These are phyloP conservation scores for Pleurotus djamor DNA, from an alignment of 768 basidiomycete genomes.

Conservation along the genomic window DNA sequence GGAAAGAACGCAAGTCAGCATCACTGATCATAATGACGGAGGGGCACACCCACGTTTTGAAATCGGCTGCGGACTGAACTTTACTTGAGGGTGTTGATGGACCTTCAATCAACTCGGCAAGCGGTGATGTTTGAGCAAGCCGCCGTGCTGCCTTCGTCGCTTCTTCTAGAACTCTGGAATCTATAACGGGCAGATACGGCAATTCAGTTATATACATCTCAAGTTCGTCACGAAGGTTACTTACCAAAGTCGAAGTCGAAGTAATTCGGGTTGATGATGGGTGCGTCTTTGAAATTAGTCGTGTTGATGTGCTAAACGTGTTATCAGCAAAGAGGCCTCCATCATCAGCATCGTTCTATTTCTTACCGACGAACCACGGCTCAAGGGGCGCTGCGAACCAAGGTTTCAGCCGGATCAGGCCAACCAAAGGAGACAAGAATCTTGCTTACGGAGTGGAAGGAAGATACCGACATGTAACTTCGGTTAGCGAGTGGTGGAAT, in stretches of 20 bases:
- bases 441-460: not conserved
- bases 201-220: not conserved
- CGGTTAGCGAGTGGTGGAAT: not conserved
- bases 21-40: not conserved
- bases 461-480: not conserved
- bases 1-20: not conserved
- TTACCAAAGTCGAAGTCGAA: conserved; percentile 19
- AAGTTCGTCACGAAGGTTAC: not conserved
- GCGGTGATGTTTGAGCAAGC: not conserved
- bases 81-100: not conserved
- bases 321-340: conserved; percentile 26
- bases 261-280: conserved; percentile 45
- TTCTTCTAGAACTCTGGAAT: not conserved
- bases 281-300: conserved; percentile 34
- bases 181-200: not conserved
- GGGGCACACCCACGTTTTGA: not conserved
- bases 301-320: conserved; percentile 41
- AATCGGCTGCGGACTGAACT: not conserved
- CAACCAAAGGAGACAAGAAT: not conserved
- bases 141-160: not conserved
- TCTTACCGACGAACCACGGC: not conserved
- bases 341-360: conserved; percentile 24
- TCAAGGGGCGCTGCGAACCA: not conserved
- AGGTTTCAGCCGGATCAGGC: no score
- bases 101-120: not conserved